A percentile compares a stretch with the other conserved stretches of the same genome.
phyloP scores from a whole-genome alignment of 257 asterid genomes.

The Solanum peruvianum region DNA sequence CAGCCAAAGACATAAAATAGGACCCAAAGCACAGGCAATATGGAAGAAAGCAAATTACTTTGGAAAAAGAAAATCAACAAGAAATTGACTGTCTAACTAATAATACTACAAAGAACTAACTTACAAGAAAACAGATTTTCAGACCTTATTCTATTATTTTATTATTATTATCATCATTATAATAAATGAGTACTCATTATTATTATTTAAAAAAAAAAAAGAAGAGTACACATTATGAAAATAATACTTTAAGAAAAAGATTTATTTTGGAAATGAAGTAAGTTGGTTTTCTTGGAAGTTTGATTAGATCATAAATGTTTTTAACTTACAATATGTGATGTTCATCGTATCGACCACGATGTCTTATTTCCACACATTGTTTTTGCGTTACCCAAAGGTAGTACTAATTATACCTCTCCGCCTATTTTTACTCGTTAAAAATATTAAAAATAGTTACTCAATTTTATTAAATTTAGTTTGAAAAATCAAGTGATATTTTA shows the following conservation, averaged over 20 bases:
- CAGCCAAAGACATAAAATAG: slow-evolving; percentile 25
- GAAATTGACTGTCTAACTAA: not conserved
- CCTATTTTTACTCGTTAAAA: too few species aligned
- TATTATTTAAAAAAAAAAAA: not conserved
- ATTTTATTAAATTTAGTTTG: too few species aligned
- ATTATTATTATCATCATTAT: too few species aligned
- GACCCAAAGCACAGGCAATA: slow-evolving; percentile 26
- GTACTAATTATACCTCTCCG: not conserved
- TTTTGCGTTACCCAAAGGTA: slow-evolving; percentile 25
- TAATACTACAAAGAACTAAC: slow-evolving; percentile 23
- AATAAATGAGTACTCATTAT: not conserved
- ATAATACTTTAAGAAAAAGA: not conserved
- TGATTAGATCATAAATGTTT: slow-evolving; percentile 9
- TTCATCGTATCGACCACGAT: slow-evolving; percentile 82
- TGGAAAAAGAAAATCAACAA: not conserved
- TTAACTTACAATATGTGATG: slow-evolving; percentile 15
- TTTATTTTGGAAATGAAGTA: not conserved
- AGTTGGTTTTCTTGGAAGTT: not conserved
- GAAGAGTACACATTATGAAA: not conserved
- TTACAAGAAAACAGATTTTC: slow-evolving; percentile 25
- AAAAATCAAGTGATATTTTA: not conserved
- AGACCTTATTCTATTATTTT: not conserved
- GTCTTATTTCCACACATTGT: slow-evolving; percentile 40
- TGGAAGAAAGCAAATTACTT: slow-evolving; percentile 25
- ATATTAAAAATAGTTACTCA: too few species aligned